A percentile compares a stretch with the other conserved stretches of the same genome.
Evolutionary conservation across 139 green algal genomes (phyloP).

Genomic region (Chlamydomonas urium): DNA sequence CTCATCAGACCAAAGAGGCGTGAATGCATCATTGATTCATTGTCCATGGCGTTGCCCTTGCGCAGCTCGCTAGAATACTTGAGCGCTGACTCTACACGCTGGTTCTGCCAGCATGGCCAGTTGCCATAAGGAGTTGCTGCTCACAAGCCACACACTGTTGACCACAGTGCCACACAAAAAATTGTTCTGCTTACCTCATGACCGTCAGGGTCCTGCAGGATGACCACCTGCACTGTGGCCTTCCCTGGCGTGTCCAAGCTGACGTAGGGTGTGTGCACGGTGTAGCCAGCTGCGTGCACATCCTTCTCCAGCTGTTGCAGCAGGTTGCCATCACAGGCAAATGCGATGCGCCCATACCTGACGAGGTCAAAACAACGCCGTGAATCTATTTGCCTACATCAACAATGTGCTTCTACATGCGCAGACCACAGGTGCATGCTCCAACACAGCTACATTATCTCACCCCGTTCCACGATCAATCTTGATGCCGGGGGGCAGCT

Average conservation of each 20-base stretch:
- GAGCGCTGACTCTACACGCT: background rate
- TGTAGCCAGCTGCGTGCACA: slow-evolving; percentile 20
- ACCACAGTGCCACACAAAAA: background rate
- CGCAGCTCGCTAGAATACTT: background rate
- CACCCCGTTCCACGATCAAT: slow-evolving; percentile 35
- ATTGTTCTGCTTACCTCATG: slow-evolving; percentile 37
- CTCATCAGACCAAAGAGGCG: background rate
- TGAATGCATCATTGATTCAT: background rate
- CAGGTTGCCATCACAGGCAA: slow-evolving; percentile 39
- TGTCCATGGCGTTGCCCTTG: background rate
- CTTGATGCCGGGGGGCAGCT: slow-evolving; percentile 22
- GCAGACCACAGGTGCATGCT: too few species aligned
- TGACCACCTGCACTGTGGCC: slow-evolving; percentile 53
- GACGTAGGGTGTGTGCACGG: slow-evolving; percentile 46
- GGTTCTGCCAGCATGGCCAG: background rate
- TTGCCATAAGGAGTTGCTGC: background rate
- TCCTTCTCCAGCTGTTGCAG: slow-evolving; percentile 38
- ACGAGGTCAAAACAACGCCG: too few species aligned
- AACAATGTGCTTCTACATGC: too few species aligned
- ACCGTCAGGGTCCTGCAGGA: slow-evolving; percentile 51
- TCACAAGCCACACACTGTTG: background rate
- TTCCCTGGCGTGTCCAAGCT: slow-evolving; percentile 53
- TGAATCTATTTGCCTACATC: too few species aligned
- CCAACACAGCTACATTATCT: too few species aligned
- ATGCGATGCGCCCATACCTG: slow-evolving; percentile 43